phyloP scores from a whole-genome alignment of 2,329 filamentous ascomycete species.

The Chaetomium sp. region DNA sequence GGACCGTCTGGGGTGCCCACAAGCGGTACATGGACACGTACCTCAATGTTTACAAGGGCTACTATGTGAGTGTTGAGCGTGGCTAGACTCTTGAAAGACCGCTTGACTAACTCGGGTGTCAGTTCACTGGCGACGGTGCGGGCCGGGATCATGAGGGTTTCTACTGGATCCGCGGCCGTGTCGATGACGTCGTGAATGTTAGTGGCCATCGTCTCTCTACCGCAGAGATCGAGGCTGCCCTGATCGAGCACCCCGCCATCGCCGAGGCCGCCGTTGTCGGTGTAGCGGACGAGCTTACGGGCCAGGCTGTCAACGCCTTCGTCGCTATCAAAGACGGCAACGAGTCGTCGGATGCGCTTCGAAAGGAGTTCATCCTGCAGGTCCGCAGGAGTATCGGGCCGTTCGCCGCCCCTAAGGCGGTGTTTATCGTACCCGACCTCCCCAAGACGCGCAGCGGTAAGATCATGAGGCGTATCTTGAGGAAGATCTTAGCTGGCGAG shows the following conservation, averaged over 20 bases:
- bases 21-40: slow-evolving; percentile 99
- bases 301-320: slow-evolving; percentile 96
- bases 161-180: slow-evolving; percentile 99
- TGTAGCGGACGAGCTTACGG: slow-evolving; percentile 88
- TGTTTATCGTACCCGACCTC: slow-evolving; percentile 88
- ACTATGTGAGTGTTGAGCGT: slow-evolving; percentile 70
- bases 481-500: slow-evolving; percentile 96
- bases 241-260: slow-evolving; percentile 87
- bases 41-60: slow-evolving; percentile 94
- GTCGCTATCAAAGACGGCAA: slow-evolving; percentile 86
- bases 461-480: slow-evolving; percentile 96
- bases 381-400: slow-evolving; percentile 97
- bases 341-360: slow-evolving; percentile 74
- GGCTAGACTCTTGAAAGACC: not conserved
- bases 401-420: slow-evolving; percentile 92
- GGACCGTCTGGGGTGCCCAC: slow-evolving; percentile 96
- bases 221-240: slow-evolving; percentile 94
- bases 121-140: slow-evolving; percentile 93
- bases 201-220: slow-evolving; percentile 95
- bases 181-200: slow-evolving; percentile 98
- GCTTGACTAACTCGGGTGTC: not conserved
- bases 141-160: slow-evolving; percentile 97
- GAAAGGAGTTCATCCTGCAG: slow-evolving; percentile 92
- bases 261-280: slow-evolving; percentile 96
- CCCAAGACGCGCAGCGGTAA: slow-evolving; percentile 98